phyloP scores from a whole-genome alignment of 73 alveolate species.

The Diophrys sp. region DNA sequence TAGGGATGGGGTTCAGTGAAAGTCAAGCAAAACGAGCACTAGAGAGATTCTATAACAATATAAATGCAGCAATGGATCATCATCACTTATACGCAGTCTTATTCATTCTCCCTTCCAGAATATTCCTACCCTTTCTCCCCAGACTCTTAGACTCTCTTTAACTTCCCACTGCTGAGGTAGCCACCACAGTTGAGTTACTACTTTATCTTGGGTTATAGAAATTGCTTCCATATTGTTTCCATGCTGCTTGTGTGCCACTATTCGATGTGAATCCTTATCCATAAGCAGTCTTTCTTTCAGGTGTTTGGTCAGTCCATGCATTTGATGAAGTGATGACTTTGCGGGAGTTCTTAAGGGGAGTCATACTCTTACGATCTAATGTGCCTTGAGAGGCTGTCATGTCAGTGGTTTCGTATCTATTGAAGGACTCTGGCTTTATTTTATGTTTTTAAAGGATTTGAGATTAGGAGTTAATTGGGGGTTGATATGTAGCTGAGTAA shows the following conservation, averaged over 20 bases:
- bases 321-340: not conserved
- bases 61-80: no score
- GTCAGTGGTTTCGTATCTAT: no score
- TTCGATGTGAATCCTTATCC: no score
- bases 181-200: no score
- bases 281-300: no score
- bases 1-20: no score
- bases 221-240: not conserved
- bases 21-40: no score
- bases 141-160: not conserved
- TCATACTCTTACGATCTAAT: not conserved
- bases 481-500: not conserved
- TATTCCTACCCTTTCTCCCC: not conserved
- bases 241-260: not conserved
- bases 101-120: not conserved
- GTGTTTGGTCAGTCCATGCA: no score
- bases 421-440: not conserved
- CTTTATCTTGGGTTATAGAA: not conserved
- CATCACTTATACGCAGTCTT: no score
- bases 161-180: not conserved
- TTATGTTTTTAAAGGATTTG: no score
- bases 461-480: not conserved
- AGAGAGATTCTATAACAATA: no score
- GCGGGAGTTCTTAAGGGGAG: not conserved
- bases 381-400: not conserved